Conservation (phyloP, 257 asterid genomes). For the Verbena officinalis region DNA sequence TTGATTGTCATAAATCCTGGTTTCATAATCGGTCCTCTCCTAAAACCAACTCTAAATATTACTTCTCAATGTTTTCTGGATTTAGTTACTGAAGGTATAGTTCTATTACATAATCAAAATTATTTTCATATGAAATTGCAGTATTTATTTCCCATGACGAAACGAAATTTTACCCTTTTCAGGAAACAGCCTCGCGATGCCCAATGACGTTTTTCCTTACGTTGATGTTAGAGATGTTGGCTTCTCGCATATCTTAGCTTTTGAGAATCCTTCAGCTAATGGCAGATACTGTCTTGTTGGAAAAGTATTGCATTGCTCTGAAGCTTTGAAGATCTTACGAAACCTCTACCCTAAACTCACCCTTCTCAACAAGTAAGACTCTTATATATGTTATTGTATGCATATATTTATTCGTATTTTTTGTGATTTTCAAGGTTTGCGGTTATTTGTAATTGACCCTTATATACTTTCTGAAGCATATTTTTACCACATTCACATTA, state of each 20-base stretch:
- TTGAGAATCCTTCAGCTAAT: conserved; percentile 43
- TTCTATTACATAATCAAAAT: not conserved
- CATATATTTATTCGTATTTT: not conserved
- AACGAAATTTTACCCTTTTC: not conserved
- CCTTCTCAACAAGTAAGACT: not conserved
- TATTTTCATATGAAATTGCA: not conserved
- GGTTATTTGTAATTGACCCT: no score
- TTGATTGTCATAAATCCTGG: conserved; percentile 56
- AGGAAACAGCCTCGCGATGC: not conserved
- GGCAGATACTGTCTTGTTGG: no score
- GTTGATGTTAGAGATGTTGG: conserved; percentile 57
- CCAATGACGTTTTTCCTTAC: not conserved
- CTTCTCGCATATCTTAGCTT: conserved; percentile 42
- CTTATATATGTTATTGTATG: not conserved
- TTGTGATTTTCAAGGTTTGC: no score
- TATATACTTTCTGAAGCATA: no score
- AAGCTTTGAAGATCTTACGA: no score
- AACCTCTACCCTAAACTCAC: no score
- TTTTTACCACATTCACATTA: no score
- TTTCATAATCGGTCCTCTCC: conserved; percentile 48
- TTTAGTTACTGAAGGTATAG: conserved; percentile 39
- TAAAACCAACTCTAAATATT: conserved; percentile 51
- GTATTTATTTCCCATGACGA: no score
- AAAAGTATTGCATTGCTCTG: no score
- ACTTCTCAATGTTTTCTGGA: conserved; percentile 29